Conservation (phyloP, 2,329 filamentous ascomycete genomes). For the Cryphonectria naterciae region DNA sequence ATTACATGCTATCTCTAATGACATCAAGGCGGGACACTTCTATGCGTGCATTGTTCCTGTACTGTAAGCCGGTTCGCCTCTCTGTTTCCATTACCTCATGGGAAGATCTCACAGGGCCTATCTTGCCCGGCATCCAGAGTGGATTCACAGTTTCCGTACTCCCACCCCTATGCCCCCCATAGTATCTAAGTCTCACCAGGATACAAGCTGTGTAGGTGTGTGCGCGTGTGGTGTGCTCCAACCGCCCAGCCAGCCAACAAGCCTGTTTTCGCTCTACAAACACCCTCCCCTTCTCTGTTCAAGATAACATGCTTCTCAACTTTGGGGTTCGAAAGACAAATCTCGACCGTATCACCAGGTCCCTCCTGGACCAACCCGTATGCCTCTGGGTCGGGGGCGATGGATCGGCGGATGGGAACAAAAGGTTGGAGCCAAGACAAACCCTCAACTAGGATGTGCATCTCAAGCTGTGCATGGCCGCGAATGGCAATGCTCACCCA, state of each 20-base stretch:
- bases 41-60: neutral
- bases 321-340: neutral
- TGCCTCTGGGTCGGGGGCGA: neutral
- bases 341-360: conserved; percentile 9
- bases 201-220: no score
- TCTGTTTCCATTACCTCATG: neutral
- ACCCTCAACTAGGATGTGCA: neutral
- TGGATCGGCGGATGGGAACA: conserved; percentile 1
- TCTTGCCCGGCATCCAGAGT: neutral
- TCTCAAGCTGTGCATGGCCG: neutral
- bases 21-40: neutral
- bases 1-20: neutral
- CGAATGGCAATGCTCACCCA: neutral
- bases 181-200: neutral
- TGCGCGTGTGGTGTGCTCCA: no score
- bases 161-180: neutral
- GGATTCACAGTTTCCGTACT: neutral
- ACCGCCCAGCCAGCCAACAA: neutral
- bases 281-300: neutral
- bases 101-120: neutral
- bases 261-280: neutral
- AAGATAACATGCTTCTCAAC: neutral
- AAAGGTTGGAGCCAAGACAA: neutral
- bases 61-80: neutral
- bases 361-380: neutral